Conservation (phyloP, 2,329 filamentous ascomycete genomes). For the Xylariaceae sp. region DNA sequence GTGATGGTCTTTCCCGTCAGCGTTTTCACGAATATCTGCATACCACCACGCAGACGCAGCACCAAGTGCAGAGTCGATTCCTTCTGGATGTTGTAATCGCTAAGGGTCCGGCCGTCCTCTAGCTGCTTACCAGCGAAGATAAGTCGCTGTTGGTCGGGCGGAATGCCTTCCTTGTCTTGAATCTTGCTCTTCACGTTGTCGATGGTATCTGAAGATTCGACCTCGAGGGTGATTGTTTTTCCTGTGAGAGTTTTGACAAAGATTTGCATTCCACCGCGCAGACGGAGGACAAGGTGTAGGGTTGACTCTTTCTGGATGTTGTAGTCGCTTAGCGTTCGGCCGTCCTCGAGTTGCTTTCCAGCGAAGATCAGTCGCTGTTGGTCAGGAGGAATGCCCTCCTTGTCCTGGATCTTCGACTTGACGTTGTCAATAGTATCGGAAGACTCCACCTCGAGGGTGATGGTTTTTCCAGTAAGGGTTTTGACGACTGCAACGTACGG, state of each 20-base stretch:
- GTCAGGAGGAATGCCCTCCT: conserved; percentile 93
- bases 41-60: conserved; percentile 74
- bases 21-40: conserved; percentile 70
- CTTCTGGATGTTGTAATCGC: conserved; percentile 97
- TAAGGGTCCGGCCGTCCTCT: conserved; percentile 84
- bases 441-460: conserved; percentile 84
- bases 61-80: conserved; percentile 78
- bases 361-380: conserved; percentile 96
- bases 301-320: conserved; percentile 94
- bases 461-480: conserved; percentile 89
- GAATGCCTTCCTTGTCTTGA: conserved; percentile 88
- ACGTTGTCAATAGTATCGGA: conserved; percentile 94
- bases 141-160: conserved; percentile 87
- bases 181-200: conserved; percentile 96
- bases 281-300: conserved; percentile 78
- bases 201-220: conserved; percentile 84
- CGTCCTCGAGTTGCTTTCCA: conserved; percentile 93
- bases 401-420: conserved; percentile 95
- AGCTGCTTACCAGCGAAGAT: conserved; percentile 94
- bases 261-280: conserved; percentile 85
- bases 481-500: conserved; percentile 53
- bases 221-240: conserved; percentile 91
- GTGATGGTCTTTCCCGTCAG: conserved; percentile 66
- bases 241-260: conserved; percentile 84
- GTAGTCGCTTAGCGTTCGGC: conserved; percentile 84